Evolutionary conservation across 2,329 filamentous ascomycete species (phyloP).

Genomic region (Rhynchosporium graminicola): DNA sequence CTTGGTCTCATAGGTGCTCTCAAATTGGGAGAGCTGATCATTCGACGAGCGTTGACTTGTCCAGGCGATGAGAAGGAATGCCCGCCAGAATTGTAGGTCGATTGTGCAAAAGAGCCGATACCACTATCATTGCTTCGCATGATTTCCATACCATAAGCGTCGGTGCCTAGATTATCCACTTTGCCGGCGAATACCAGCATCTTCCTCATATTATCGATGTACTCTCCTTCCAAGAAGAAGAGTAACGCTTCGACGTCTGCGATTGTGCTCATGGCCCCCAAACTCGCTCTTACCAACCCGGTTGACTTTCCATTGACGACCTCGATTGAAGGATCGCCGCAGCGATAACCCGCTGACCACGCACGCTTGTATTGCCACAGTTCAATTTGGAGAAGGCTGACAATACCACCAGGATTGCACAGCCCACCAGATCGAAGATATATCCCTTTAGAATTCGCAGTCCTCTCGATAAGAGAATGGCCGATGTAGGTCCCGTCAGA

Average conservation of each 20-base stretch:
- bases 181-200: neutral
- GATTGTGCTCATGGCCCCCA: conserved; percentile 85
- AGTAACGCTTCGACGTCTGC: conserved; percentile 73
- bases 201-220: conserved; percentile 18
- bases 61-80: conserved; percentile 4
- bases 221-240: conserved; percentile 62
- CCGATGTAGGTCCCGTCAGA: conserved; percentile 72
- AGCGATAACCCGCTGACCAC: conserved; percentile 81
- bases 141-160: conserved; percentile 4
- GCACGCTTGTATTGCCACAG: conserved; percentile 82
- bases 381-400: conserved; percentile 66
- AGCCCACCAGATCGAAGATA: conserved; percentile 85
- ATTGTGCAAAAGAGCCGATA: neutral
- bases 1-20: conserved; percentile 4
- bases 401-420: conserved; percentile 88
- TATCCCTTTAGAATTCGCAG: conserved; percentile 76
- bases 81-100: neutral
- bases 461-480: conserved; percentile 80
- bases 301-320: conserved; percentile 83
- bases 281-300: conserved; percentile 78
- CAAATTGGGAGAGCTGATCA: conserved; percentile 19
- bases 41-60: conserved; percentile 7
- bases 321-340: conserved; percentile 68
- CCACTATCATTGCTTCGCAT: conserved; percentile 14
- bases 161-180: conserved; percentile 2